These are phyloP conservation scores for Darksidea phi DNA, from an alignment of 495 filamentous ascomycete genomes.

Conservation along the genomic window DNA sequence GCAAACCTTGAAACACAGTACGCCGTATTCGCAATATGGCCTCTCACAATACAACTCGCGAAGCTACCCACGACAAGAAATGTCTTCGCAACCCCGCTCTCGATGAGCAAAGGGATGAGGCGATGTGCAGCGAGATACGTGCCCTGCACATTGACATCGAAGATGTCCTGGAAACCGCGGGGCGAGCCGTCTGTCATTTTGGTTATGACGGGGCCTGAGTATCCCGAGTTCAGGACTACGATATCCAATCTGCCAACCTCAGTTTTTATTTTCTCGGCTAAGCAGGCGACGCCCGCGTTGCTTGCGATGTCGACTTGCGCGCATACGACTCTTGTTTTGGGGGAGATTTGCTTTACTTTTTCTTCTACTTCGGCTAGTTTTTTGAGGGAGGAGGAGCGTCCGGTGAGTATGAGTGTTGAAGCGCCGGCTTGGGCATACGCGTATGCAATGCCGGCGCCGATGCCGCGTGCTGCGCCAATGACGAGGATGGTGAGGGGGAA, in stretches of 20 bases:
- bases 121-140: slow-evolving; percentile 35
- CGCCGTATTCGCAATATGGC: slow-evolving; percentile 38
- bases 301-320: slow-evolving; percentile 35
- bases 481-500: slow-evolving; percentile 32
- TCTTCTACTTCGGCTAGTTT: slow-evolving; percentile 27
- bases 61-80: slow-evolving; percentile 42
- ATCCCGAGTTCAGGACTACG: slow-evolving; percentile 34
- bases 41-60: slow-evolving; percentile 31
- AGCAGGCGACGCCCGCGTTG: slow-evolving; percentile 8
- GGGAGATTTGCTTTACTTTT: slow-evolving; percentile 27
- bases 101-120: slow-evolving; percentile 31
- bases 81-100: slow-evolving; percentile 34
- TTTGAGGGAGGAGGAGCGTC: slow-evolving; percentile 9
- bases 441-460: slow-evolving; percentile 34
- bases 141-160: slow-evolving; percentile 38
- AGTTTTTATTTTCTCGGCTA: slow-evolving; percentile 18
- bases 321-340: slow-evolving; percentile 7
- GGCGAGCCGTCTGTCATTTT: slow-evolving; percentile 28
- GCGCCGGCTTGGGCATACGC: slow-evolving; percentile 38
- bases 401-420: slow-evolving; percentile 25
- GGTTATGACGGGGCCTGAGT: slow-evolving; percentile 38
- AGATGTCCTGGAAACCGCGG: slow-evolving; percentile 25
- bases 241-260: slow-evolving; percentile 33
- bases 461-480: slow-evolving; percentile 34
- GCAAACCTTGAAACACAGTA: slow-evolving; percentile 42